These are phyloP conservation scores for Candolleomyces aberdarensis DNA, from an alignment of 768 basidiomycete genomes.

Conservation along the genomic window DNA sequence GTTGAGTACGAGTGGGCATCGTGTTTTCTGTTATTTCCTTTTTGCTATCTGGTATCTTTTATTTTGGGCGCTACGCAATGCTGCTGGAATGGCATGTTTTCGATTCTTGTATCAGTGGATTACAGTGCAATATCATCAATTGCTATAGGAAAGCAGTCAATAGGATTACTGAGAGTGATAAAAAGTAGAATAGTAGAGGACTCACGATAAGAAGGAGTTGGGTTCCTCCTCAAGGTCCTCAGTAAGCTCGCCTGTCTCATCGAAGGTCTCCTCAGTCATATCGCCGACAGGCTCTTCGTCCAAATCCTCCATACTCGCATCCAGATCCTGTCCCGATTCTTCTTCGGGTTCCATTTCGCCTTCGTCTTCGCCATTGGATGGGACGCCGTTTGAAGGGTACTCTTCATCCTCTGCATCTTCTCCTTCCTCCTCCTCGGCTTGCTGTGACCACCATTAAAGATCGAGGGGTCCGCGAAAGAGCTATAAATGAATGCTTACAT, in stretches of 20 bases:
- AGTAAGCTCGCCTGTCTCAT: conserved; percentile 23
- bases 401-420: conserved; percentile 6
- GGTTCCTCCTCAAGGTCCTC: conserved; percentile 45
- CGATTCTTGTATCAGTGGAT: too few species aligned
- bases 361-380: background rate
- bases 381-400: background rate
- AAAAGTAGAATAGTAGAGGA: background rate
- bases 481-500: conserved; percentile 39
- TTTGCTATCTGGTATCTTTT: background rate
- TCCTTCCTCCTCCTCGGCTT: conserved; percentile 6
- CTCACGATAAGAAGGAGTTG: background rate
- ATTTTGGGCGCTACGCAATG: background rate
- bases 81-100: too few species aligned
- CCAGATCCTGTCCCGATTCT: conserved; percentile 50
- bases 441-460: background rate
- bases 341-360: conserved; percentile 50
- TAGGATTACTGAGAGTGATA: background rate
- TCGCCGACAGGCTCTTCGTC: conserved; percentile 46
- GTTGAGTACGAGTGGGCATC: background rate
- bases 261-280: conserved; percentile 39
- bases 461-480: background rate
- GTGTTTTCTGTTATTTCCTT: background rate
- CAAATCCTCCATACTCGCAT: conserved; percentile 61
- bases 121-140: too few species aligned
- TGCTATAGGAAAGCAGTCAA: too few species aligned